Evolutionary conservation across 2,329 filamentous ascomycete species (phyloP).

Genomic region (Aureobasidium melanogenum): DNA sequence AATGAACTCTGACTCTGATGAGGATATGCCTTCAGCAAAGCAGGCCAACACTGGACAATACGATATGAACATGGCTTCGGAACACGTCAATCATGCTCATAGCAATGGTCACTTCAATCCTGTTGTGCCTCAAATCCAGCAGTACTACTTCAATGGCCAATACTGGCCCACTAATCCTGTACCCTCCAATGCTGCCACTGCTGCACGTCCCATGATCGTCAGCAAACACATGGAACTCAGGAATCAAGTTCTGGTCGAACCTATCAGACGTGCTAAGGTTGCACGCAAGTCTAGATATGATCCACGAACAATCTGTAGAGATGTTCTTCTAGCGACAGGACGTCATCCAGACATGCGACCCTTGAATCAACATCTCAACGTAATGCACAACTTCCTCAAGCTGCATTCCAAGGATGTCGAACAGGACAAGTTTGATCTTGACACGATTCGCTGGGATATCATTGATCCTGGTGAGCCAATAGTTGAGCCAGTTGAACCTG

Average conservation of each 20-base stretch:
- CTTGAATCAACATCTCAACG: slow-evolving; percentile 50
- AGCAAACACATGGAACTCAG: slow-evolving; percentile 16
- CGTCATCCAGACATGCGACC: slow-evolving; percentile 50
- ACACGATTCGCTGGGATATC: slow-evolving; percentile 53
- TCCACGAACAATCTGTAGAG: slow-evolving; percentile 52
- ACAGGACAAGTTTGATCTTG: slow-evolving; percentile 40
- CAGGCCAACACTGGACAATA: slow-evolving; percentile 20
- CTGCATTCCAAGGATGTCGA: slow-evolving; percentile 31
- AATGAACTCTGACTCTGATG: slow-evolving; percentile 33
- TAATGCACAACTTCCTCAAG: slow-evolving; percentile 32
- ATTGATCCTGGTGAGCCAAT: slow-evolving; percentile 47
- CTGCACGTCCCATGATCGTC: not conserved
- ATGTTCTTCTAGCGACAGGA: slow-evolving; percentile 53
- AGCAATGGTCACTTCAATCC: not conserved
- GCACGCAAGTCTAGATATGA: slow-evolving; percentile 47
- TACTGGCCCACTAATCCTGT: not conserved
- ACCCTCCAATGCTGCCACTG: not conserved
- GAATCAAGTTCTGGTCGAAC: slow-evolving; percentile 32
- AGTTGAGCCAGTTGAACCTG: not conserved
- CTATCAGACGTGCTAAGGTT: slow-evolving; percentile 39
- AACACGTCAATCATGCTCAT: not conserved
- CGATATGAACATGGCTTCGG: not conserved
- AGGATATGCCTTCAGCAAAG: slow-evolving; percentile 33
- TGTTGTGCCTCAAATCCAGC: not conserved
- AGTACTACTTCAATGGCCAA: slow-evolving; percentile 7